Base-by-base conservation (phyloP, 2,329 filamentous ascomycete genomes). In the Cladobotryum protrusum region DNA sequence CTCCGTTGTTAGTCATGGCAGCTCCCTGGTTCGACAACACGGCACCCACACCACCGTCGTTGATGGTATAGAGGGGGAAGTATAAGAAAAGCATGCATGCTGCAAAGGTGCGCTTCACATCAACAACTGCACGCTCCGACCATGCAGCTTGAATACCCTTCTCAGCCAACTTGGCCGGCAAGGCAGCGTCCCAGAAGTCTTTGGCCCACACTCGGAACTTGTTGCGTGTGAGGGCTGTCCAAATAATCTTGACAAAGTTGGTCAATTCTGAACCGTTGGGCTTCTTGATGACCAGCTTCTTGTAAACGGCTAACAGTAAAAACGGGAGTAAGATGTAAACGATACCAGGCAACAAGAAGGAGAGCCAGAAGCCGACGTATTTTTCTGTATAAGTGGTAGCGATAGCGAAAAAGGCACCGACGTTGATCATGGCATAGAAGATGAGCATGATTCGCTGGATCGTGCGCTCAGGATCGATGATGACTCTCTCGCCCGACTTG, bases 1-100 rank as follows among this genome's bases (percentile, higher is more conserved):
- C 43, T n/a, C 51, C 51, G n/a, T 53, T 53, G 48, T 44, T 50
- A n/a, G 51, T 53, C 51, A 53, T 53, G 24, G 48, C 44, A 18
- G 51, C 51, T 11, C 48, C 51, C 8, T 53, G 51, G 24, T 52
- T 52, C n/a, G 50, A 52, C 33, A 32, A 32, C 5, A 47, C 50
- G 19, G 50, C 43, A 29, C 50, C 47, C n/a, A 53, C 33, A 13
- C 51, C 51, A 29, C 48, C 48, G 24, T 53, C 48, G 13, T 53
- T 53, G 44, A 53, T 50, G 33, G 46, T 42, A 39, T 52, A 53
- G 19, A 53, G 9, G 39, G 52, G 52, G n/a, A 48, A 53, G 11
- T 48, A 53, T 2, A 47, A 34, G 52, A 53, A 53, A 24, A 53
- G 8, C 15, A 48, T 41, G n/a, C 52, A 53, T 4, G 52, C 52